Percentiles rank a stretch among this genome's conserved stretches.
Conservation (phyloP, 2,329 filamentous ascomycete species). For the Beauveria brongniartii region DNA sequence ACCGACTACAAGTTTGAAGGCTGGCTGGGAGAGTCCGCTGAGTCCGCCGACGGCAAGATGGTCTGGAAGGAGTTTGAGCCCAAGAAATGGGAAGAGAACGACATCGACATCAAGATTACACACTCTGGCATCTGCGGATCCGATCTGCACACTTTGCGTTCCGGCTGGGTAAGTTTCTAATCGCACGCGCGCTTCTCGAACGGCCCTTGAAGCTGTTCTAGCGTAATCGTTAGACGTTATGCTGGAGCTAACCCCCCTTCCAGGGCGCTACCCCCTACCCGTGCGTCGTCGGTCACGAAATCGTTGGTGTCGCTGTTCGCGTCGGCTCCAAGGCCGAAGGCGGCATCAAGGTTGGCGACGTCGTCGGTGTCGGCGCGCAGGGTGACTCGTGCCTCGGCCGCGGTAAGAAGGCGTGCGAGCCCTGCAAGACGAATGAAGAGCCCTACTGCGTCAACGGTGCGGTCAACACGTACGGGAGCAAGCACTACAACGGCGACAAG, state of each 20-base stretch:
- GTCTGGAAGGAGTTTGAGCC: conserved; percentile 49
- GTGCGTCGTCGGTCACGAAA: conserved; percentile 56
- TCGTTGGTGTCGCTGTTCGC: conserved; percentile 50
- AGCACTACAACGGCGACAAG: conserved; percentile 21
- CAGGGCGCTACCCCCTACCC: conserved; percentile 24
- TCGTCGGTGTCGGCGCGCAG: conserved; percentile 57
- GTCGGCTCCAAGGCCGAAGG: conserved; percentile 39
- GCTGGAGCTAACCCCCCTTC: too few species aligned
- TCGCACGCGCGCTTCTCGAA: conserved; percentile 27
- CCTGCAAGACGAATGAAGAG: conserved; percentile 33
- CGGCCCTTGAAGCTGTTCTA: neutral
- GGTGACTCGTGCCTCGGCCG: conserved; percentile 42
- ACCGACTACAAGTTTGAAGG: conserved; percentile 41
- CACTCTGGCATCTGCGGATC: conserved; percentile 61
- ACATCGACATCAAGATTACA: conserved; percentile 57
- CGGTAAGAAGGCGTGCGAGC: conserved; percentile 25
- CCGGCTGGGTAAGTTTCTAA: conserved; percentile 39
- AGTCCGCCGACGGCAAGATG: conserved; percentile 42
- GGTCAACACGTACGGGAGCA: conserved; percentile 45
- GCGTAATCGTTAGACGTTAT: neutral
- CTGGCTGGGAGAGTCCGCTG: conserved; percentile 37
- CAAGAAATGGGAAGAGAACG: conserved; percentile 58
- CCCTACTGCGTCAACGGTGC: conserved; percentile 31
- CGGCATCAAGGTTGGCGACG: conserved; percentile 51
- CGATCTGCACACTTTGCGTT: conserved; percentile 50